These are phyloP conservation scores for Retiboletus flavoniger DNA, from an alignment of 1,284 basidiomycete genomes.

Conservation along the genomic window DNA sequence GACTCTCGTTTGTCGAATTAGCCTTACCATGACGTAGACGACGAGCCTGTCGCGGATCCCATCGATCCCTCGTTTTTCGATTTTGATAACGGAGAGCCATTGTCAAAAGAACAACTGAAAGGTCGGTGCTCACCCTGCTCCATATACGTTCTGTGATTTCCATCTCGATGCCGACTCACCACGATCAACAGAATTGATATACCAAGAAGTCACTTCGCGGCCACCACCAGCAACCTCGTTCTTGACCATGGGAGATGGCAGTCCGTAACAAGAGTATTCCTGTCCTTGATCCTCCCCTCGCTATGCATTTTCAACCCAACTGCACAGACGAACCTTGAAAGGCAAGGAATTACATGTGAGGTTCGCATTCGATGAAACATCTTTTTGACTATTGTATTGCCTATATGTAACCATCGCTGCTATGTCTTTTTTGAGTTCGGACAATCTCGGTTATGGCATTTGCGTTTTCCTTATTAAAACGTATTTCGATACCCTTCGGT, in stretches of 20 bases:
- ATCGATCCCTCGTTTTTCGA: slow-evolving; percentile 88
- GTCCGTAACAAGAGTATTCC: slow-evolving; percentile 1
- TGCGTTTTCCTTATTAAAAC: neutral
- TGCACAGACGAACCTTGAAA: neutral
- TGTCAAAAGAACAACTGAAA: slow-evolving; percentile 71
- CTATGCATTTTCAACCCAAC: neutral
- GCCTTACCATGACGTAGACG: slow-evolving; percentile 88
- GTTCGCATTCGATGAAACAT: neutral
- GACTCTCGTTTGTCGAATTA: slow-evolving; percentile 25
- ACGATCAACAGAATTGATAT: slow-evolving; percentile 27
- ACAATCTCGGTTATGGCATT: neutral
- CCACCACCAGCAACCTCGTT: slow-evolving; percentile 20
- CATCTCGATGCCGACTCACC: neutral
- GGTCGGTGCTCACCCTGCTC: slow-evolving; percentile 40
- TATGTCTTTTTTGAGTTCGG: slow-evolving; percentile 5
- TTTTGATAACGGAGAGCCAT: slow-evolving; percentile 72
- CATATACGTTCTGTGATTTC: neutral
- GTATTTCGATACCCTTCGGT: slow-evolving; percentile 17
- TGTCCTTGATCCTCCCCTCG: neutral
- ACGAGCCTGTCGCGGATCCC: slow-evolving; percentile 81
- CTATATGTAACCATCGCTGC: slow-evolving; percentile 1
- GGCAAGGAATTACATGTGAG: neutral
- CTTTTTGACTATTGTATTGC: slow-evolving; percentile 3
- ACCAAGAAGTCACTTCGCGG: slow-evolving; percentile 27
- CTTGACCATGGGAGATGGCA: slow-evolving; percentile 14